A percentile compares a stretch with the other conserved stretches of the same genome.
phyloP scores from a whole-genome alignment of 495 filamentous ascomycete species.

The Pseudevernia furfuracea region DNA sequence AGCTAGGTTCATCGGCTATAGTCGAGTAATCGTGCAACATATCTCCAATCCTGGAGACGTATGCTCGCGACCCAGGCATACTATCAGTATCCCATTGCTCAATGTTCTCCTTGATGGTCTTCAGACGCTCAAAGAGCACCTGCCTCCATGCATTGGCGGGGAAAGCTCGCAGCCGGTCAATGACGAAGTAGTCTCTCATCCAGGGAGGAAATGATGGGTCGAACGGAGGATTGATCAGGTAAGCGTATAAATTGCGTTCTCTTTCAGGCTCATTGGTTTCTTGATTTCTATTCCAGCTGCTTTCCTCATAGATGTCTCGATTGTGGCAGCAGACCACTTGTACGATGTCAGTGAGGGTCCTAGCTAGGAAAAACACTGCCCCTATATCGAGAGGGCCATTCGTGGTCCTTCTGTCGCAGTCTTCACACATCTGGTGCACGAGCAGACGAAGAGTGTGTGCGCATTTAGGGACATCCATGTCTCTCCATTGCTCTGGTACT shows the following conservation, averaged over 20 bases:
- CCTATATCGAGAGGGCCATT: slow-evolving; percentile 34
- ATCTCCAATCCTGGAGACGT: slow-evolving; percentile 14
- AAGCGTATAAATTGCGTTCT: slow-evolving; percentile 44
- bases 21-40: slow-evolving; percentile 17
- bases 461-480: slow-evolving; percentile 33
- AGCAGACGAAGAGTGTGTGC: slow-evolving; percentile 32
- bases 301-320: slow-evolving; percentile 38
- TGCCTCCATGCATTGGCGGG: slow-evolving; percentile 27
- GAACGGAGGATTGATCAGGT: slow-evolving; percentile 33
- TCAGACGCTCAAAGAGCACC: slow-evolving; percentile 32
- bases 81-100: slow-evolving; percentile 37
- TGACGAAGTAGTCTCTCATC: slow-evolving; percentile 35
- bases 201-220: slow-evolving; percentile 20
- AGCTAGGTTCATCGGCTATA: slow-evolving; percentile 12
- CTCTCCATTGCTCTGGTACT: slow-evolving; percentile 1
- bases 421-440: slow-evolving; percentile 34
- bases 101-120: slow-evolving; percentile 33
- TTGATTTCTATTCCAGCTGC: slow-evolving; percentile 34
- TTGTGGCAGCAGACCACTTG: slow-evolving; percentile 40
- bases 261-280: slow-evolving; percentile 41
- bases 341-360: slow-evolving; percentile 38
- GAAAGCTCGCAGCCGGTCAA: slow-evolving; percentile 38
- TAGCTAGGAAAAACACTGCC: slow-evolving; percentile 21
- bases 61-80: slow-evolving; percentile 23
- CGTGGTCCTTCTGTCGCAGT: slow-evolving; percentile 34